Base-by-base conservation (phyloP, 2,329 filamentous ascomycete genomes). In the Sclerotinia sclerotiorum region DNA sequence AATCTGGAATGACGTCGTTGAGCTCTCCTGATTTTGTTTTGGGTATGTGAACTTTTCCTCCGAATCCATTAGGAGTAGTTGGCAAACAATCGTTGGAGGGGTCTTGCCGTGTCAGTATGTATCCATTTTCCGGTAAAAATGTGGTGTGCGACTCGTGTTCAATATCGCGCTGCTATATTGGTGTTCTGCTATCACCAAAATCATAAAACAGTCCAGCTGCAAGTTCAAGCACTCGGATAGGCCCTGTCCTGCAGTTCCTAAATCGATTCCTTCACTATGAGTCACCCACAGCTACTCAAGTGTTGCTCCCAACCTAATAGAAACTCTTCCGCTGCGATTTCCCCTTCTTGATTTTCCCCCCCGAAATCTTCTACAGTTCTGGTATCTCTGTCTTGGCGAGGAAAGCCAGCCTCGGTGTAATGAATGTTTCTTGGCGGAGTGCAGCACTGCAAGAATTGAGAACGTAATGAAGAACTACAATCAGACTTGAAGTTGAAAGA, bases 341-440 rank as follows among this genome's bases (percentile, higher is more conserved):
- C 61, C n/a, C n/a, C 46, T 67, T 60, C 65, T 27, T 51, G n/a
- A 21, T 29, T 24, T 44, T 11, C 54, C 24, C 19, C 44, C 32
- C 46, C 24, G 32, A 54, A 62, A 32, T 35, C 21, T 10, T 54
- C 27, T 35, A 32, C 21, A 19, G 19, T 39, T 27, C 39, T 49
- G n/a, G 55, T 55, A 10, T 24, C 42, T 48, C 55, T 67, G 46
- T 39, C 49, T 67, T 67, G 65, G 35, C 49, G 57, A 52, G 48
- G 65, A 67, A 67, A 39, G 24, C 65, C 65, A 63, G 65, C 65
- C 35, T 67, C 65, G 27, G 27, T 63, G 29, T 51, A 57, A 67
- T 8, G 64, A 51, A 27, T 27, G 65, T 46, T n/a, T 10, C 13
- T 67, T 54, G 7, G 48, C 21, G 39, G 44, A 63, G 21, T 19